Evolutionary conservation across 306 rosid species (phyloP), one percentile per base, ranked within the genome.

Genomic region (Pyrus betulifolia): DNA sequence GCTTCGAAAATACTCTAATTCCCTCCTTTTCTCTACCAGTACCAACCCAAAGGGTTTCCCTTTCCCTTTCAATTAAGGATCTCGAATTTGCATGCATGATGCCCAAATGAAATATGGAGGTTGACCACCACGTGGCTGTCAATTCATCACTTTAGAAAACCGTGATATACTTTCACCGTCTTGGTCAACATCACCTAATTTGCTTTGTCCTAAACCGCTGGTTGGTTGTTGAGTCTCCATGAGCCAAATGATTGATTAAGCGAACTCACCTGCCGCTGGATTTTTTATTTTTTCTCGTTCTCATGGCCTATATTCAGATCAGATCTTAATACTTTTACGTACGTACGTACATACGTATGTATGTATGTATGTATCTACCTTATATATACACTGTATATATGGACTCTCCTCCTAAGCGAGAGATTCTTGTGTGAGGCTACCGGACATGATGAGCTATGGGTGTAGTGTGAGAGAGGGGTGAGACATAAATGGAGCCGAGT

Each of bases 111-210:
- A 72, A 51, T 70, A 3, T 74, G 64, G 57, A 52, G 72, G 78
- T 84, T 86, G 90, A 84, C 89, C 78, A 82, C 78, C 54, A 70
- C 78, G 19, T 33, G 58, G 75, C 72, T 69, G 68, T 71, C 49
- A 66, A 74, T 15, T 68, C 35, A 44, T 66, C 49, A 66, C 10
- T 66, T 18, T 66, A 21, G 2, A 35, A 35, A 14, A 4, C 10
- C 46, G 35, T 21, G 70, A 35, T 4, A 66, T 19, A 10, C 73
- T 79, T 72, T 68, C 71, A 76, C 64, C 80, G 30, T 63, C 76
- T 78, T 74, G 79, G 80, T 83, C 75, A 73, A 59, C 69, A 18
- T 25, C 55, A 69, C 68, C 80, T 80, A 85, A 75, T 78, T 78
- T 78, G 52, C 46, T 13, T 66, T 72, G 80, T 63, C 74, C 73